Conservation (phyloP, 139 green algal species). For the Zygnema cylindricum region DNA sequence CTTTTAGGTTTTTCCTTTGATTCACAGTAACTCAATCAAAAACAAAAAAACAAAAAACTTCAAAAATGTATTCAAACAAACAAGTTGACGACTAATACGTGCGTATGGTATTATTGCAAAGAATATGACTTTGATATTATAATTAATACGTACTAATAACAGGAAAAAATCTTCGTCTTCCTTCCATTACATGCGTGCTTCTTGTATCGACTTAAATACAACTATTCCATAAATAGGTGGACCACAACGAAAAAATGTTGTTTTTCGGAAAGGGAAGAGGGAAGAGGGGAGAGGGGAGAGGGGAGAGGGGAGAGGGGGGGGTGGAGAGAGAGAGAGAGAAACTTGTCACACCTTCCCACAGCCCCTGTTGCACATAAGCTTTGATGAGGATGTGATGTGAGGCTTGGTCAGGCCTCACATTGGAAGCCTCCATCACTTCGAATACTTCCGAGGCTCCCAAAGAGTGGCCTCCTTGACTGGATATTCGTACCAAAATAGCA, state of each 20-base stretch:
- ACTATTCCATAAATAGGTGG: no score
- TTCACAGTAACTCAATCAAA: no score
- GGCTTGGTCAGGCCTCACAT: slow-evolving; percentile 4
- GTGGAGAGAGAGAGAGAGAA: background rate
- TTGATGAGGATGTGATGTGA: slow-evolving; percentile 30
- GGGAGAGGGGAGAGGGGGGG: background rate
- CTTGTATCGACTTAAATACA: no score
- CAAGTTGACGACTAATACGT: no score
- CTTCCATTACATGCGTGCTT: no score
- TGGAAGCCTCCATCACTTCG: background rate
- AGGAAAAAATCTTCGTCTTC: no score
- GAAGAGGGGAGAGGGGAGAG: background rate
- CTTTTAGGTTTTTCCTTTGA: no score
- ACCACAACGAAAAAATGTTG: background rate
- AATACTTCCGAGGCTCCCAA: slow-evolving; percentile 13
- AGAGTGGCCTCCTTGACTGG: background rate
- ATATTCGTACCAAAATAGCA: background rate
- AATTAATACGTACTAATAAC: no score
- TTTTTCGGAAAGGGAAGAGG: background rate
- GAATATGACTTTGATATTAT: no score
- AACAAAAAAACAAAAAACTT: background rate
- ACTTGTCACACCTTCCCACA: slow-evolving; percentile 12
- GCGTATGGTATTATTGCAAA: no score
- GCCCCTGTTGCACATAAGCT: slow-evolving; percentile 1
- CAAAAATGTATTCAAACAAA: background rate